phyloP scores from a whole-genome alignment of 768 basidiomycete species.

The Brasilioporus rufonigricans region DNA sequence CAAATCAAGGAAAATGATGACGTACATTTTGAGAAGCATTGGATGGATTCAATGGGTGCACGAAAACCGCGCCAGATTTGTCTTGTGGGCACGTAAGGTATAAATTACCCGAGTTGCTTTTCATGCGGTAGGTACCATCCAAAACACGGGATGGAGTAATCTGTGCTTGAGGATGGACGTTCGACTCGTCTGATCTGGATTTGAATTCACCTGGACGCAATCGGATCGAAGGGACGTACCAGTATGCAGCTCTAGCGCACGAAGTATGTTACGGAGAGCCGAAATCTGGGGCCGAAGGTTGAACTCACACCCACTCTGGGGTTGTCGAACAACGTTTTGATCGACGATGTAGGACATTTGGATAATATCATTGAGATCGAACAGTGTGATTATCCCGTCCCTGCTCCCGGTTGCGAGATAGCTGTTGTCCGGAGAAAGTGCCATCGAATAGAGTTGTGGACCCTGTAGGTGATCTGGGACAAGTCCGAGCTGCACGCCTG shows the following conservation, averaged over 20 bases:
- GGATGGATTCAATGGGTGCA: not conserved
- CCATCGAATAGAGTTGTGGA: not conserved
- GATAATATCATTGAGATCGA: not conserved
- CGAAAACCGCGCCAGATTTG: not conserved
- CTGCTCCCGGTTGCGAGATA: not conserved
- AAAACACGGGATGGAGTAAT: not conserved
- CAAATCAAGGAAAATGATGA: not conserved
- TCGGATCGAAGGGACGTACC: too few species aligned
- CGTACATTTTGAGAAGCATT: not conserved
- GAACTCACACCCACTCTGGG: not conserved
- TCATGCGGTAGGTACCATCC: not conserved
- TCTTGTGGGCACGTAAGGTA: not conserved
- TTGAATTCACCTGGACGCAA: not conserved
- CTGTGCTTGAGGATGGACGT: not conserved
- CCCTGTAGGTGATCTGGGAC: not conserved
- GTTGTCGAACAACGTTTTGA: not conserved
- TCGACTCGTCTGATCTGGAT: not conserved
- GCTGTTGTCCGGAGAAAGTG: not conserved
- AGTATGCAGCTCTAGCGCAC: not conserved
- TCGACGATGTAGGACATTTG: not conserved
- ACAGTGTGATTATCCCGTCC: not conserved
- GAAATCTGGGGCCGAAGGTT: not conserved
- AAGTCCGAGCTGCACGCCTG: not conserved
- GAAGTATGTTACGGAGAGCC: not conserved
- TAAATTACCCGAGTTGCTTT: not conserved